Percentiles rank a stretch among this genome's conserved stretches.
These are phyloP conservation scores for Candida glaebosa DNA, from an alignment of 805 yeast genomes.

Conservation along the genomic window DNA sequence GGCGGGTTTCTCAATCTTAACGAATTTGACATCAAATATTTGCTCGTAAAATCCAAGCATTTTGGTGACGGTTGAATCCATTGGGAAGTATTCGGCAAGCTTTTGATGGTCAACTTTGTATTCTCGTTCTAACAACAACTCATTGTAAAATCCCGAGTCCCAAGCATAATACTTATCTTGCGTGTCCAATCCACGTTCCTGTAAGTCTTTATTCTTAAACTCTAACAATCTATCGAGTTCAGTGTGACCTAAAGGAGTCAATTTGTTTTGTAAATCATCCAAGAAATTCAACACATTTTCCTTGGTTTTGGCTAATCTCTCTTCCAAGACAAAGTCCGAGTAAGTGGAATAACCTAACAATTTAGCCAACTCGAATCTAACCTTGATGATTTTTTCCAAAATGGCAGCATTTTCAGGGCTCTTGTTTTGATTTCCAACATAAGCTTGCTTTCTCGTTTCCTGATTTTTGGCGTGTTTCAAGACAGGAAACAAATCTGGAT, in stretches of 20 bases:
- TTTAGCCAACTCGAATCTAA: slow-evolving; percentile 61
- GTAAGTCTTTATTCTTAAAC: slow-evolving; percentile 53
- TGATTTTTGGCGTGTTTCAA: slow-evolving; percentile 63
- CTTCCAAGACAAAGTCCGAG: slow-evolving; percentile 70
- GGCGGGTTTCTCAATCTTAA: slow-evolving; percentile 40
- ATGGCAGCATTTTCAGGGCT: slow-evolving; percentile 61
- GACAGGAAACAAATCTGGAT: slow-evolving; percentile 78
- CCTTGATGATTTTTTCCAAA: slow-evolving; percentile 54
- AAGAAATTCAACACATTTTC: slow-evolving; percentile 59
- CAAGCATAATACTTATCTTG: slow-evolving; percentile 52
- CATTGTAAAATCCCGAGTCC: slow-evolving; percentile 71
- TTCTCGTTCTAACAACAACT: slow-evolving; percentile 60
- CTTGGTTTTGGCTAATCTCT: slow-evolving; percentile 75
- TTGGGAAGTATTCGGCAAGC: slow-evolving; percentile 76
- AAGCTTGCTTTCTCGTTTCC: slow-evolving; percentile 65
- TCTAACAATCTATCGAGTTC: slow-evolving; percentile 48
- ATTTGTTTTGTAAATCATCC: slow-evolving; percentile 54
- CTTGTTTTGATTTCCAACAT: slow-evolving; percentile 64
- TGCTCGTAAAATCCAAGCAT: slow-evolving; percentile 72
- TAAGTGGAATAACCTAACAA: slow-evolving; percentile 64
- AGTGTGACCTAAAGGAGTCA: slow-evolving; percentile 54
- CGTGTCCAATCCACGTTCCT: slow-evolving; percentile 38
- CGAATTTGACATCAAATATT: slow-evolving; percentile 66
- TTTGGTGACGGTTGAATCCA: slow-evolving; percentile 59
- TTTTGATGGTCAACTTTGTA: slow-evolving; percentile 69